Evolutionary conservation across 2,329 filamentous ascomycete species (phyloP).

Genomic region (Fusarium denticulatum): DNA sequence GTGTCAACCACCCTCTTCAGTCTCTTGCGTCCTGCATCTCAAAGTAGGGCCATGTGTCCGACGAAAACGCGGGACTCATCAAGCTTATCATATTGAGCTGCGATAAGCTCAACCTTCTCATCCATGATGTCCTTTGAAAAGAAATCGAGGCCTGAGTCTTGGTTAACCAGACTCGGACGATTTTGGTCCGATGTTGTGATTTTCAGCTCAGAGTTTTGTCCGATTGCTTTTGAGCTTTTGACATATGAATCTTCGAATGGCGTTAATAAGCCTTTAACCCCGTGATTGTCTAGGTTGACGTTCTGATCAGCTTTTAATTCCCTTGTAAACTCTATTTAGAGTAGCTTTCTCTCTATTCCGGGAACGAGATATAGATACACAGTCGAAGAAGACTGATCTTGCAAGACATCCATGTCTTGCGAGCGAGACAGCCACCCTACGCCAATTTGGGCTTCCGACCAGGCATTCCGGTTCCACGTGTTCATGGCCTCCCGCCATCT

Average conservation of each 20-base stretch:
- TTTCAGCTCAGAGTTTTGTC: no score
- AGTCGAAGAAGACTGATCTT: background rate
- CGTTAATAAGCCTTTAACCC: no score
- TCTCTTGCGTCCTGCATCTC: background rate
- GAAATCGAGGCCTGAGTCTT: no score
- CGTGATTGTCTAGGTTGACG: background rate
- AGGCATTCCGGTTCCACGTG: background rate
- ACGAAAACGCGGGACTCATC: background rate
- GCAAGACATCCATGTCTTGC: background rate
- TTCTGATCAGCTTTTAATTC: no score
- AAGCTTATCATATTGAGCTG: background rate
- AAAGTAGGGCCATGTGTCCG: background rate
- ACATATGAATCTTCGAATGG: no score
- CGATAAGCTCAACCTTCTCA: background rate
- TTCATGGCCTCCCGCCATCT: background rate
- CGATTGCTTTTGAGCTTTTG: no score
- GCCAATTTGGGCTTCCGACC: no score
- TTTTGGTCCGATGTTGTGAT: no score
- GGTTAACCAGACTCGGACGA: no score
- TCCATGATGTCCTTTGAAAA: no score
- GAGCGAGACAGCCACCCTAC: background rate
- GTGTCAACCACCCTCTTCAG: background rate
- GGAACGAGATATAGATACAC: background rate
- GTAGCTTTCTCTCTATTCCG: background rate
- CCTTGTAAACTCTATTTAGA: no score